A percentile compares a stretch with the other conserved stretches of the same genome.
Evolutionary conservation across 2,329 filamentous ascomycete genomes (phyloP).

Genomic region (Dactylellina leptospora): DNA sequence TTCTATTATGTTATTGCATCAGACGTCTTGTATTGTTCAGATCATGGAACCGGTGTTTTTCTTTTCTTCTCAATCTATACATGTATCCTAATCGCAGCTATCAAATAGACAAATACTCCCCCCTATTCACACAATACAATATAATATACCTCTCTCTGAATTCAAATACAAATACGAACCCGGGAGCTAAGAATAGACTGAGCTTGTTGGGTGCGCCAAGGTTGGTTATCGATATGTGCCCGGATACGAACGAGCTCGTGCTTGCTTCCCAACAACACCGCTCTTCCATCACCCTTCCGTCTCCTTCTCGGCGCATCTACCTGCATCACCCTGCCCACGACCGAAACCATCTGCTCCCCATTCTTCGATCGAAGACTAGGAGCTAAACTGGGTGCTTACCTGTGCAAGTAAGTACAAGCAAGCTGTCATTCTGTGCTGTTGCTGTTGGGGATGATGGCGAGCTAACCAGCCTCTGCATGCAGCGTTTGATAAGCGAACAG

Average conservation of each 20-base stretch:
- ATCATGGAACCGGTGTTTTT: conserved; percentile 46
- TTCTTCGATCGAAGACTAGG: no score
- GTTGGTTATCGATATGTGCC: conserved; percentile 47
- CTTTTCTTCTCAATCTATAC: conserved; percentile 17
- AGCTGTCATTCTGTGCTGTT: no score
- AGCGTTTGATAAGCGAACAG: conserved; percentile 52
- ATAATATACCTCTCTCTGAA: neutral
- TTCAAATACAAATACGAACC: no score
- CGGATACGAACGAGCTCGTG: conserved; percentile 1
- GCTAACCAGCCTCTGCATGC: no score
- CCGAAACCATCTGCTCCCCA: neutral
- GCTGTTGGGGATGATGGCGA: conserved; percentile 35
- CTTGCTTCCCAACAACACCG: neutral
- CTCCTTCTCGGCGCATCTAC: neutral
- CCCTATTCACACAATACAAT: neutral
- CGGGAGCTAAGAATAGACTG: no score
- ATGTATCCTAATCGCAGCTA: conserved; percentile 18
- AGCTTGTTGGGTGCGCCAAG: conserved; percentile 24
- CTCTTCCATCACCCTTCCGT: conserved; percentile 1
- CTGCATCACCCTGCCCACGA: conserved; percentile 1
- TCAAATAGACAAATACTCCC: neutral
- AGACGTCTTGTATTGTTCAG: neutral
- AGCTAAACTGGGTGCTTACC: no score
- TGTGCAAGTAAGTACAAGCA: no score
- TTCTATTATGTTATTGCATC: conserved; percentile 9